A percentile compares a stretch with the other conserved stretches of the same genome.
phyloP scores from a whole-genome alignment of 176 grass and related monocot species.

The Chloris gayana region DNA sequence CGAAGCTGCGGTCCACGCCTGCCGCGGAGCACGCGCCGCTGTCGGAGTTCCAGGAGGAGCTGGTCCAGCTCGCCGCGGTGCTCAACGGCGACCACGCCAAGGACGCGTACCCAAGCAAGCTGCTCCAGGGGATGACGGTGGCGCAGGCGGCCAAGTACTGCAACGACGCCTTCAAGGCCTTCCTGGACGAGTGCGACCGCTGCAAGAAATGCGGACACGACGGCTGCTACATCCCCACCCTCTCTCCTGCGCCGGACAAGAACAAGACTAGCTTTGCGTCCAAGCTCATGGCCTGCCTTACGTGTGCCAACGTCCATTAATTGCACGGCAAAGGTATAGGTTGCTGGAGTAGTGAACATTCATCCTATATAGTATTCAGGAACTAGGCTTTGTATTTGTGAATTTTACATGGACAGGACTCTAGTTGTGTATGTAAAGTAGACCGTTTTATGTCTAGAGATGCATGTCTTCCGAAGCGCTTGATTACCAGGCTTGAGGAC shows the following conservation, averaged over 20 bases:
- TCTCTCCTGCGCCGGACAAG: not conserved
- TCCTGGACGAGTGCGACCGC: constrained; percentile 59
- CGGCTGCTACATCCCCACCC: constrained; percentile 53
- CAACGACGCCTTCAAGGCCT: constrained; percentile 42
- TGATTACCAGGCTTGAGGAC: too few species aligned
- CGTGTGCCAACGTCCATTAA: constrained; percentile 42
- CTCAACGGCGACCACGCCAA: constrained; percentile 69
- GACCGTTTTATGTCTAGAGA: not conserved
- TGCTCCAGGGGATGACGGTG: constrained; percentile 81
- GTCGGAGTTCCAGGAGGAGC: constrained; percentile 64
- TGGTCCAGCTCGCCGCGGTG: constrained; percentile 67
- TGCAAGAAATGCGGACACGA: constrained; percentile 54
- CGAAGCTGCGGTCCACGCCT: constrained; percentile 47
- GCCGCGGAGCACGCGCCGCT: constrained; percentile 50
- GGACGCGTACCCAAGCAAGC: constrained; percentile 56
- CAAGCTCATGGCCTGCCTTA: constrained; percentile 61
- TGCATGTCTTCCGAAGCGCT: not conserved
- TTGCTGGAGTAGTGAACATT: not conserved
- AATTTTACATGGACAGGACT: not conserved
- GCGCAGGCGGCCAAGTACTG: constrained; percentile 55
- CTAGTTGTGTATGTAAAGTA: not conserved
- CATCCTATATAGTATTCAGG: not conserved
- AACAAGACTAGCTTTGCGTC: constrained; percentile 26
- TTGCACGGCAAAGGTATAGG: not conserved
- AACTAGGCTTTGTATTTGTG: not conserved